Conservation (phyloP, 495 filamentous ascomycete species). For the Penicillium turbatum region DNA sequence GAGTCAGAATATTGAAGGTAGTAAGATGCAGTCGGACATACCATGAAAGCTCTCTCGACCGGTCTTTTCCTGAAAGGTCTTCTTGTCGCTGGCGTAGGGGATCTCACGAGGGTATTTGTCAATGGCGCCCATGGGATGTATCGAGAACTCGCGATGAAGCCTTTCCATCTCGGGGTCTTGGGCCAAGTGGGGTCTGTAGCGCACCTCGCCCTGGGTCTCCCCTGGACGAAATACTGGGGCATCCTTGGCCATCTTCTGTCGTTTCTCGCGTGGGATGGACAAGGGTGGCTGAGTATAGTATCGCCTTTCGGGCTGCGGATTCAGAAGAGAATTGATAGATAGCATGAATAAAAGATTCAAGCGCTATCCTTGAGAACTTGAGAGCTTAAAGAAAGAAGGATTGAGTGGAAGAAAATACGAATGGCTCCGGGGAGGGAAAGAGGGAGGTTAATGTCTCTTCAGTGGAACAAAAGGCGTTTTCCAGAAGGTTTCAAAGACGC, state of each 20-base stretch:
- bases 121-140: constrained; percentile 68
- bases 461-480: constrained; percentile 20
- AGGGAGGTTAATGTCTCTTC: constrained; percentile 4
- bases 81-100: constrained; percentile 92
- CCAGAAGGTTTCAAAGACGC: constrained; percentile 16
- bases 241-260: constrained; percentile 55
- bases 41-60: constrained; percentile 86
- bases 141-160: constrained; percentile 55
- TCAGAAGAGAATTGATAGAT: constrained; percentile 32
- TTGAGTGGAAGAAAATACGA: background rate
- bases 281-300: constrained; percentile 5
- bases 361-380: constrained; percentile 13
- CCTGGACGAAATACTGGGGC: constrained; percentile 54
- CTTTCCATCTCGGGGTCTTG: constrained; percentile 50
- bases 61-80: constrained; percentile 76
- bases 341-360: constrained; percentile 23
- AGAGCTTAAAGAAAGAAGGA: constrained; percentile 1
- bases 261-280: constrained; percentile 31
- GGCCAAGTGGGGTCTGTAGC: constrained; percentile 63
- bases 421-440: background rate
- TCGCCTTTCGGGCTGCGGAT: constrained; percentile 25
- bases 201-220: constrained; percentile 56
- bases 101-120: constrained; percentile 68
- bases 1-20: background rate
- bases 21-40: constrained; percentile 30